Evolutionary conservation across 805 yeast species (phyloP).

Genomic region (Ogataea parapolymorpha): DNA sequence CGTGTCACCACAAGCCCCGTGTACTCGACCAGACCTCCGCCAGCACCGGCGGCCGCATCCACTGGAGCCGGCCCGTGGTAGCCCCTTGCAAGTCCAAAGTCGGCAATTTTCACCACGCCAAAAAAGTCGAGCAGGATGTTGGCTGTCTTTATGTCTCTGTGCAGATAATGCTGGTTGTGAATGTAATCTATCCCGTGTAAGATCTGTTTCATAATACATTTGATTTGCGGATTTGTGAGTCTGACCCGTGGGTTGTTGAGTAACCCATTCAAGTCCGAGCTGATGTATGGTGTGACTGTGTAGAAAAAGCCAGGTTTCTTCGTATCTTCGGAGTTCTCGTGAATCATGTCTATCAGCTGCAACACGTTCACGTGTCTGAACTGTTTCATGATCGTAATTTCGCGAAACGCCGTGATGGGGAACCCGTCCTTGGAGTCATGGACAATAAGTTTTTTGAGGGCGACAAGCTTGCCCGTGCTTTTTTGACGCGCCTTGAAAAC

Average conservation of each 20-base stretch:
- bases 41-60: slow-evolving; percentile 35
- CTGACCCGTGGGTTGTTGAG: slow-evolving; percentile 71
- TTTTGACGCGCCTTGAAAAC: slow-evolving; percentile 73
- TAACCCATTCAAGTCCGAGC: slow-evolving; percentile 86
- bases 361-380: slow-evolving; percentile 69
- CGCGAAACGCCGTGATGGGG: slow-evolving; percentile 94
- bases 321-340: slow-evolving; percentile 38
- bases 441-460: slow-evolving; percentile 80
- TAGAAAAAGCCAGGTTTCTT: slow-evolving; percentile 48
- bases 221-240: slow-evolving; percentile 65
- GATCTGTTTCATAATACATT: slow-evolving; percentile 77
- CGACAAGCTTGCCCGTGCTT: slow-evolving; percentile 62
- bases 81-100: slow-evolving; percentile 87
- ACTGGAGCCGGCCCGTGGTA: slow-evolving; percentile 37
- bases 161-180: slow-evolving; percentile 61
- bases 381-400: slow-evolving; percentile 74
- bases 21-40: slow-evolving; percentile 52
- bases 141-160: slow-evolving; percentile 96
- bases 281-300: slow-evolving; percentile 91
- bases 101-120: slow-evolving; percentile 87
- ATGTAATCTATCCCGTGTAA: slow-evolving; percentile 78
- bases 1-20: slow-evolving; percentile 83
- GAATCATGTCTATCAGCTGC: slow-evolving; percentile 75
- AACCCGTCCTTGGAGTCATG: slow-evolving; percentile 78
- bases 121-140: slow-evolving; percentile 74